Evolutionary conservation across 352 stramenopile genomes (phyloP).

Genomic region (Phytophthora lateralis): DNA sequence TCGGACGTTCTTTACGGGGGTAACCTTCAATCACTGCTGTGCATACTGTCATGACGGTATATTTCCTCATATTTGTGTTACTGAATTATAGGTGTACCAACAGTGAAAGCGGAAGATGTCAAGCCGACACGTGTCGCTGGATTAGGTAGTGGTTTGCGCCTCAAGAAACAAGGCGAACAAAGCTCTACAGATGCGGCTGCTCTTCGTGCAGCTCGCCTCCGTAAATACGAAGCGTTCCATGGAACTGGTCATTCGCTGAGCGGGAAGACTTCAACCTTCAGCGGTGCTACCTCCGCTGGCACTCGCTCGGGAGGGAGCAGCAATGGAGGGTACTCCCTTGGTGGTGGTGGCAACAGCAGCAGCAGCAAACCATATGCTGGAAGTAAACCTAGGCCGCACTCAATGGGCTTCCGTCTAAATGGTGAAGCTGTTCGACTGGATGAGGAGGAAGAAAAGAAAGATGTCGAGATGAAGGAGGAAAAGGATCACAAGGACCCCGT

Average conservation of each 20-base stretch:
- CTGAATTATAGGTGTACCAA: constrained; percentile 54
- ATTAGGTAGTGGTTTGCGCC: constrained; percentile 59
- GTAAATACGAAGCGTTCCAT: constrained; percentile 87
- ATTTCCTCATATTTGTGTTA: neutral
- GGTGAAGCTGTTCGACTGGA: constrained; percentile 29
- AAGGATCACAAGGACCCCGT: constrained; percentile 39
- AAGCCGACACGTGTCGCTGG: constrained; percentile 43
- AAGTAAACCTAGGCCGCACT: constrained; percentile 17
- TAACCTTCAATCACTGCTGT: constrained; percentile 16
- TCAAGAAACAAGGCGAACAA: constrained; percentile 74
- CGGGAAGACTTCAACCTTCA: constrained; percentile 50
- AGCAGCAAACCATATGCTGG: constrained; percentile 2
- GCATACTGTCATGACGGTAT: neutral
- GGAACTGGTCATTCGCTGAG: constrained; percentile 79
- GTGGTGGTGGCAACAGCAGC: constrained; percentile 11
- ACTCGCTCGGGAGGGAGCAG: constrained; percentile 34
- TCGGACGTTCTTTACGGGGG: constrained; percentile 71
- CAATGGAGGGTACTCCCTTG: constrained; percentile 28
- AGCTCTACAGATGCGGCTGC: constrained; percentile 63
- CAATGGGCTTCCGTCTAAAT: constrained; percentile 35
- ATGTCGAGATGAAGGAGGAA: constrained; percentile 34
- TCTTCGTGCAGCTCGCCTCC: constrained; percentile 72
- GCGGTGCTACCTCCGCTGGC: constrained; percentile 10
- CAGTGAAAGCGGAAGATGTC: constrained; percentile 56
- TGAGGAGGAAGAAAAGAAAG: constrained; percentile 51